Conservation (phyloP, 805 yeast species). For the Nakazawaea populi region DNA sequence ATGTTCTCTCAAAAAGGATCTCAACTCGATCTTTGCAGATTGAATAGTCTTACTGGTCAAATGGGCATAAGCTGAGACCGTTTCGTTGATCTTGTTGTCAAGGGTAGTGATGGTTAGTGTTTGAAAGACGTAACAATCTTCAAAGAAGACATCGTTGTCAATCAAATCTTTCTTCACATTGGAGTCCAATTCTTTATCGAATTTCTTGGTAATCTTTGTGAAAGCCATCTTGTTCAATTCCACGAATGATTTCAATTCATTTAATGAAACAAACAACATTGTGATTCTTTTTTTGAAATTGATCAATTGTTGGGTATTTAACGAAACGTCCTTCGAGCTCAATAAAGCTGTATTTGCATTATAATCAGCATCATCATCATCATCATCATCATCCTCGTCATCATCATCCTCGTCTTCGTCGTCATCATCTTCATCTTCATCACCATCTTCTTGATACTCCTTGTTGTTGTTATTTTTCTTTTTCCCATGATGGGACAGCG, state of each 20-base stretch:
- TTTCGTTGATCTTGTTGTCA: slow-evolving; percentile 42
- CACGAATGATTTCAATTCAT: slow-evolving; percentile 77
- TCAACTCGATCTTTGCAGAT: slow-evolving; percentile 37
- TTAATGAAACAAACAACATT: slow-evolving; percentile 67
- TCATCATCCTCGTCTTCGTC: no score
- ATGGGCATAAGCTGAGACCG: slow-evolving; percentile 31
- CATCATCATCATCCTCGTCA: slow-evolving; percentile 29
- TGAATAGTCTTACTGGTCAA: slow-evolving; percentile 34
- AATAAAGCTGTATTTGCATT: slow-evolving; percentile 44
- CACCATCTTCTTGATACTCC: no score
- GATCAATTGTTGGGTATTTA: slow-evolving; percentile 43
- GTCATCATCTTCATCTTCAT: no score
- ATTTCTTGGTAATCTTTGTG: slow-evolving; percentile 84
- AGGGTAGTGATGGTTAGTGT: slow-evolving; percentile 41
- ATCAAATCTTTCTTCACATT: slow-evolving; percentile 54
- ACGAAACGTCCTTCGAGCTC: slow-evolving; percentile 41
- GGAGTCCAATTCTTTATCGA: slow-evolving; percentile 74
- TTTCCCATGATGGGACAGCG: no score
- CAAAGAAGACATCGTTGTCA: slow-evolving; percentile 28
- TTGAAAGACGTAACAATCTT: slow-evolving; percentile 51
- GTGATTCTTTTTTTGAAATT: slow-evolving; percentile 50
- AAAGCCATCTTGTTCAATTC: slow-evolving; percentile 88
- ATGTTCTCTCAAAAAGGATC: slow-evolving; percentile 71
- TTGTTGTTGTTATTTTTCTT: no score
- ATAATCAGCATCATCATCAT: slow-evolving; percentile 23